Base-by-base conservation (phyloP, 31 red algal genomes). In the Odonthalia washingtoniensis region DNA sequence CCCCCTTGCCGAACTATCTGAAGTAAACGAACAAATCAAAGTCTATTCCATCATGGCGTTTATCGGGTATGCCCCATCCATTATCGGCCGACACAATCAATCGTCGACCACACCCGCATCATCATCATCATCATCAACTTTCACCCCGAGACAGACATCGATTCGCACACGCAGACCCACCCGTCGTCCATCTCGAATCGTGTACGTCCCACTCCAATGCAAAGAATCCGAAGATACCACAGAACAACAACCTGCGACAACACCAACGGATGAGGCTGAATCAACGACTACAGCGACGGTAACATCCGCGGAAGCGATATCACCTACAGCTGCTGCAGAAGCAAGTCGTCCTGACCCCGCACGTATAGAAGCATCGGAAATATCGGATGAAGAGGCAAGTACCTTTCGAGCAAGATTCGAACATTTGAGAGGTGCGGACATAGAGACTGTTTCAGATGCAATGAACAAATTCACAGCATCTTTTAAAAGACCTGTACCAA, bases 401-500 rank as follows among this genome's bases (percentile, higher is more conserved):
- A 44, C 60, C 42, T 83, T 90, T 70, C 32, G 0, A 4, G 18
- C 42, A 30, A 65, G 79, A 40, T 90, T 77, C 39, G 87, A 65
- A 27, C 21, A 41, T 42, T 57, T 90, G 68, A 81, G 93, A 6
- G 87, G 83, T 65, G 72, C 72, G 53, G 17, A 57, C 12, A 81
- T 97, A 27, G 84, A 86, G 52, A 74, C 95, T 21, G 90, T 97
- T 17, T 40, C 90, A 31, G 72, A 73, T 24, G 80, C 95, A 14
- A 81, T 97, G 65, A 31, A 78, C 28, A 52, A 75, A 33, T 97
- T 97, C 84, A 87, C 86, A 43, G 46, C 72, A 32, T 5, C 46
- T 36, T 97, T 93, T 46, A 37, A 57, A 52, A 86, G 91, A 41
- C 95, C 95, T 16, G 79, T 97, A 40, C 95, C 95, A 33, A 89